phyloP scores from a whole-genome alignment of 2,329 filamentous ascomycete species.

The Coniochaeta prunicola region DNA sequence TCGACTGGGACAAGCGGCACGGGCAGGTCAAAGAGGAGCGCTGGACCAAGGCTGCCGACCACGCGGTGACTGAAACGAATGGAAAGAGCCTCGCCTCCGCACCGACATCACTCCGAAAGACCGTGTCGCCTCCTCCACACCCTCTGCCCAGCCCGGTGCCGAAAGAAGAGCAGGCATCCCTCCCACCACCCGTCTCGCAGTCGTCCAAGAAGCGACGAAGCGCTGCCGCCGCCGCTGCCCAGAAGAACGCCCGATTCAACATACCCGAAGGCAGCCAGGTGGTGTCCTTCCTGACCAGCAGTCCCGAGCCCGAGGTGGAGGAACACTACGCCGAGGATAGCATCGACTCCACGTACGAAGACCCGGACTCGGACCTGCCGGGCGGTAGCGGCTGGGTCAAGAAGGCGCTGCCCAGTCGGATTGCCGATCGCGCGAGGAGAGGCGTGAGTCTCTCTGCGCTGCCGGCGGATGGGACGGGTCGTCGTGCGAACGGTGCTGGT shows the following conservation, averaged over 20 bases:
- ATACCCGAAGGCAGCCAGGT: slow-evolving; percentile 29
- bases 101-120: neutral
- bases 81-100: neutral
- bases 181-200: neutral
- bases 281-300: slow-evolving; percentile 25
- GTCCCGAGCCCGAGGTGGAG: slow-evolving; percentile 21
- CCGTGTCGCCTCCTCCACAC: neutral
- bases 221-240: neutral
- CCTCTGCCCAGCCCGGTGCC: neutral
- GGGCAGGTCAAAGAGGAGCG: neutral
- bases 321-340: slow-evolving; percentile 31
- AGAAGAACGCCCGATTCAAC: neutral
- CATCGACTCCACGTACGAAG: slow-evolving; percentile 26
- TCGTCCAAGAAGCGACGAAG: neutral
- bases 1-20: neutral
- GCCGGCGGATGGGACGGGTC: neutral
- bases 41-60: neutral
- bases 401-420: slow-evolving; percentile 6
- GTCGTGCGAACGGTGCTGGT: neutral
- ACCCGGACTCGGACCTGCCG: slow-evolving; percentile 8
- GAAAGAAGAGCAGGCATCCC: neutral
- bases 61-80: neutral
- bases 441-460: neutral
- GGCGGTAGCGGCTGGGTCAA: slow-evolving; percentile 12
- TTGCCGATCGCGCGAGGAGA: neutral